These are phyloP conservation scores for Suillus weaverae DNA, from an alignment of 768 basidiomycete species.

Conservation along the genomic window DNA sequence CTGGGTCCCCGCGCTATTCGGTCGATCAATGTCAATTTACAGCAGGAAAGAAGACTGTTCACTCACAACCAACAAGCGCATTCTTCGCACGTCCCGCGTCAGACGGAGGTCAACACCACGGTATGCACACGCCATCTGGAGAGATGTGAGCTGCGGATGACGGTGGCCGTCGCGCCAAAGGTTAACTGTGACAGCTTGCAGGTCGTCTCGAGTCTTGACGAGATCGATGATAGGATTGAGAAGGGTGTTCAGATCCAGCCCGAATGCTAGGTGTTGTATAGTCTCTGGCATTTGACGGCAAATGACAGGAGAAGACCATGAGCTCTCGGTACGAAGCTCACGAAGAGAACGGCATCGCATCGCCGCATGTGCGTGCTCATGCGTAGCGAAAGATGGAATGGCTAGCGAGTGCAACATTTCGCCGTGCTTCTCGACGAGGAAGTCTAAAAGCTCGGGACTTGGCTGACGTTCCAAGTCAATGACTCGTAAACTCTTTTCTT, in stretches of 20 bases:
- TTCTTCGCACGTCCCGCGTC: slow-evolving; percentile 50
- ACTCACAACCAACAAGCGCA: slow-evolving; percentile 55
- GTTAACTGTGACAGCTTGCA: slow-evolving; percentile 54
- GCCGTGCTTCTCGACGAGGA: slow-evolving; percentile 51
- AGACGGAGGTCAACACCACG: slow-evolving; percentile 56
- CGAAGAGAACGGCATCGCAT: slow-evolving; percentile 50
- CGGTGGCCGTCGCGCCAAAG: slow-evolving; percentile 51
- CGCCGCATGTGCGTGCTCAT: slow-evolving; percentile 47
- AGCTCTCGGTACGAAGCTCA: slow-evolving; percentile 57
- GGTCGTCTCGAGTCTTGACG: slow-evolving; percentile 44
- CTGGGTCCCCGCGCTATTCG: slow-evolving; percentile 20
- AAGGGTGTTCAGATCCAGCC: slow-evolving; percentile 55
- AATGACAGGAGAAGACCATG: slow-evolving; percentile 44
- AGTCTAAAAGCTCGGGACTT: slow-evolving; percentile 51
- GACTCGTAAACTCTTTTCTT: slow-evolving; percentile 42
- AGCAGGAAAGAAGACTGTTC: neutral
- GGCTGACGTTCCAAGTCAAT: slow-evolving; percentile 67
- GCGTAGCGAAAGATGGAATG: slow-evolving; percentile 53
- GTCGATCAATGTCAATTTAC: neutral
- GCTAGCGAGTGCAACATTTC: slow-evolving; percentile 52
- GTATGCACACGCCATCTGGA: slow-evolving; percentile 66
- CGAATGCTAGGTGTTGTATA: slow-evolving; percentile 59
- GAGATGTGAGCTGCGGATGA: slow-evolving; percentile 50
- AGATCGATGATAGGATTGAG: slow-evolving; percentile 56
- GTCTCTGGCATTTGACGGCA: slow-evolving; percentile 49